Percentiles rank a stretch among this genome's conserved stretches.
phyloP scores from a whole-genome alignment of 1,284 basidiomycete genomes.

The Coniophora puteana region DNA sequence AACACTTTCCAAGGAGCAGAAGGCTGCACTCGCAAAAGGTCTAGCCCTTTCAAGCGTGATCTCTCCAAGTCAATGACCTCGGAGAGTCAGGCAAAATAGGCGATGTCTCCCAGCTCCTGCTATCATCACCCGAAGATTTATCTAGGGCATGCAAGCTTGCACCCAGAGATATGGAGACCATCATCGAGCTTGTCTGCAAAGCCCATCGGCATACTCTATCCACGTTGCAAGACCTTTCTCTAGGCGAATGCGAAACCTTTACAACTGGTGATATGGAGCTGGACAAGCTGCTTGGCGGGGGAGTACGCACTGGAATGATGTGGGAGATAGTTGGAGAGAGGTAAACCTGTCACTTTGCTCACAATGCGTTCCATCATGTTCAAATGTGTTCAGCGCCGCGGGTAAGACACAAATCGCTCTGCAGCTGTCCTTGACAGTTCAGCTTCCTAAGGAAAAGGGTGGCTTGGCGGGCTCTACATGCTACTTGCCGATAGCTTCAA shows the following conservation, averaged over 20 bases:
- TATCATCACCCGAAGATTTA: constrained; percentile 45
- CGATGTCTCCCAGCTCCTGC: constrained; percentile 46
- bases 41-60: background rate
- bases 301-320: constrained; percentile 70
- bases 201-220: constrained; percentile 31
- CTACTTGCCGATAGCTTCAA: constrained; percentile 73
- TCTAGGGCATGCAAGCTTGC: constrained; percentile 51
- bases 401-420: constrained; percentile 88
- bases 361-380: constrained; percentile 1
- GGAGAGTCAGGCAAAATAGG: constrained; percentile 36
- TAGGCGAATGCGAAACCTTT: constrained; percentile 40
- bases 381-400: constrained; percentile 56
- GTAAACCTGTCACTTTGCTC: constrained; percentile 37
- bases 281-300: constrained; percentile 70
- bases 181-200: constrained; percentile 45
- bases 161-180: constrained; percentile 40
- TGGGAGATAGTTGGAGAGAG: constrained; percentile 89
- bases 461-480: constrained; percentile 61
- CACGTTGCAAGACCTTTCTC: constrained; percentile 33
- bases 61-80: constrained; percentile 1
- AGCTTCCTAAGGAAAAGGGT: constrained; percentile 52
- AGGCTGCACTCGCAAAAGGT: constrained; percentile 24
- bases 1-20: constrained; percentile 14
- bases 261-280: constrained; percentile 70
- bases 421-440: constrained; percentile 73